Percentiles rank a stretch among this genome's conserved stretches.
Conservation (phyloP, 2,329 filamentous ascomycete genomes). For the Hymenoscyphus fructigenus region DNA sequence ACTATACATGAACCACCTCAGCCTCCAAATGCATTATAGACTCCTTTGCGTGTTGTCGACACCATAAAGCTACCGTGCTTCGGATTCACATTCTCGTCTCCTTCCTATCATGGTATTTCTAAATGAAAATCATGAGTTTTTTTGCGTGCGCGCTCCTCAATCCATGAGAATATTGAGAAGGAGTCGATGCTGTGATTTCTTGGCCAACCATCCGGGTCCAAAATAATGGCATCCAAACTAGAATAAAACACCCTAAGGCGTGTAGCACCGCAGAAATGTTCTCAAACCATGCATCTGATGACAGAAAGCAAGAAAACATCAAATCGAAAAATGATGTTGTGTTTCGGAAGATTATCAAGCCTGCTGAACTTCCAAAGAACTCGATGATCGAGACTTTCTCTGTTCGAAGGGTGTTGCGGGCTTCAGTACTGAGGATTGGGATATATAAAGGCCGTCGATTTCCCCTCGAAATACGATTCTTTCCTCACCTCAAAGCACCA, state of each 20-base stretch:
- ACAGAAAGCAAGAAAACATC: neutral
- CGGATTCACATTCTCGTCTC: neutral
- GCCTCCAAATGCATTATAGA: neutral
- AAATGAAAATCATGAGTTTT: neutral
- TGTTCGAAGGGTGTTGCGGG: neutral
- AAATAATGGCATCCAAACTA: neutral
- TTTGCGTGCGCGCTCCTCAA: neutral
- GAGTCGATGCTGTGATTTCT: neutral
- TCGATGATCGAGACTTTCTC: neutral
- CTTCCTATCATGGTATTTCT: neutral
- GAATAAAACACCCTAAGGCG: neutral
- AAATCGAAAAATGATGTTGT: neutral
- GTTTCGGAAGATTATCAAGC: neutral
- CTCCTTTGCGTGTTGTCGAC: neutral
- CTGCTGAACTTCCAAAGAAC: neutral
- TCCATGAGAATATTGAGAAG: neutral
- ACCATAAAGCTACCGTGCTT: neutral
- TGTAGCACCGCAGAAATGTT: neutral
- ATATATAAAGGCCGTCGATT: neutral
- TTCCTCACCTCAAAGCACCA: neutral
- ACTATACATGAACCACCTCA: neutral
- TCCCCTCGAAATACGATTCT: neutral
- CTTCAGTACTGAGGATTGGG: neutral
- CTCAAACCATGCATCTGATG: neutral
- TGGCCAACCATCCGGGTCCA: neutral